These are phyloP conservation scores for Paraconiothyrium brasiliense DNA, from an alignment of 2,329 filamentous ascomycete genomes.

Conservation along the genomic window DNA sequence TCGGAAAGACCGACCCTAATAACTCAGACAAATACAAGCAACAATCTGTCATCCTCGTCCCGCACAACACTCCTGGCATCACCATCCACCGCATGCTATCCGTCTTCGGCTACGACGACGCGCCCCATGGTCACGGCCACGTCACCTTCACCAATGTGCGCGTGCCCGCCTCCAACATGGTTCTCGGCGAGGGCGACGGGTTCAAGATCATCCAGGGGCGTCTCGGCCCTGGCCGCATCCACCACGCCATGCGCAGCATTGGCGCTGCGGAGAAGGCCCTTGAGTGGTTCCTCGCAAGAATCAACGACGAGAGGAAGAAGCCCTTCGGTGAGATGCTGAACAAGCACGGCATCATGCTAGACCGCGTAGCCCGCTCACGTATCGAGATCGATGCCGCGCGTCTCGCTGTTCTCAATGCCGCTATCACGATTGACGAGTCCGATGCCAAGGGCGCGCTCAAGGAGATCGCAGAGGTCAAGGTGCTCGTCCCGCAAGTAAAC, in stretches of 20 bases:
- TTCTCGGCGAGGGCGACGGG: conserved; percentile 90
- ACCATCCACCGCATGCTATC: conserved; percentile 93
- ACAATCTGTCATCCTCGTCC: conserved; percentile 92
- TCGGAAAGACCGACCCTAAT: conserved; percentile 86
- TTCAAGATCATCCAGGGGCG: conserved; percentile 99
- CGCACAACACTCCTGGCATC: conserved; percentile 80
- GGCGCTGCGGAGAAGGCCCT: conserved; percentile 90
- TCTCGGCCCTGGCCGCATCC: conserved; percentile 93
- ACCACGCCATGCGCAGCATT: conserved; percentile 96
- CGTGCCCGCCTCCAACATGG: conserved; percentile 82
- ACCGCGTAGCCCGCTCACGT: conserved; percentile 91
- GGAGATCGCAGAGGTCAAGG: conserved; percentile 95
- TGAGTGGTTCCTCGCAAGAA: conserved; percentile 92
- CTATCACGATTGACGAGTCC: conserved; percentile 89
- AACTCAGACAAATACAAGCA: conserved; percentile 84
- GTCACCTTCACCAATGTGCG: conserved; percentile 89
- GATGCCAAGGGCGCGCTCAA: conserved; percentile 89
- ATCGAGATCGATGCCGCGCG: conserved; percentile 94
- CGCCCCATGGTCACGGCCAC: conserved; percentile 97
- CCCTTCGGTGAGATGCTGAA: conserved; percentile 88
- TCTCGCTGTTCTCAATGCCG: conserved; percentile 90
- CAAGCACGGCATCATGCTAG: conserved; percentile 92
- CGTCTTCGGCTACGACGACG: conserved; percentile 96
- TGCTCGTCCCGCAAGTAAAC: conserved; percentile 83
- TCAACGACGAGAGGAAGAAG: conserved; percentile 91